Evolutionary conservation across 345 rosid species (phyloP).

Genomic region (Eucalyptus pumila): DNA sequence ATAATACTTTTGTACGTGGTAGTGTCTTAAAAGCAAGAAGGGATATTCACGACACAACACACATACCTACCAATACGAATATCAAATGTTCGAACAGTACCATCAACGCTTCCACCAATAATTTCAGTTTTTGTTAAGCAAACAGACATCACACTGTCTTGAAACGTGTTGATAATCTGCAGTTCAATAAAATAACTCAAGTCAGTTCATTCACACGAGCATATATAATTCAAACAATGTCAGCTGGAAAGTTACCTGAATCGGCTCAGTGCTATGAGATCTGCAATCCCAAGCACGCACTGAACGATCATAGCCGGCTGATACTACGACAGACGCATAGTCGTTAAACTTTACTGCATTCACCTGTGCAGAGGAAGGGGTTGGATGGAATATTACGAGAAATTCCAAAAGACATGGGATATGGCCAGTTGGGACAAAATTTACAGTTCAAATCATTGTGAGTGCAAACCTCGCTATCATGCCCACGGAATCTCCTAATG

Average conservation of each 20-base stretch:
- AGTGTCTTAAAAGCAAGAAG: neutral
- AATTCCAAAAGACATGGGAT: neutral
- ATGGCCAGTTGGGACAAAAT: neutral
- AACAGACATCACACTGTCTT: conserved; percentile 94
- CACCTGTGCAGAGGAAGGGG: conserved; percentile 28
- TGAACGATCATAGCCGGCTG: conserved; percentile 91
- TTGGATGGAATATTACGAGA: neutral
- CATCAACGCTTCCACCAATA: conserved; percentile 96
- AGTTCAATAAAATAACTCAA: neutral
- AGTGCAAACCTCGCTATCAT: conserved; percentile 61
- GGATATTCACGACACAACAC: neutral
- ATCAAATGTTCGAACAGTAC: conserved; percentile 95
- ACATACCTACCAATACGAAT: conserved; percentile 85
- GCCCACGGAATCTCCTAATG: conserved; percentile 88
- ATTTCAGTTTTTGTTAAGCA: conserved; percentile 85
- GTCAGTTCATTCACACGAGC: neutral
- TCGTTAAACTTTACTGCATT: conserved; percentile 90
- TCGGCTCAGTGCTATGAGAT: conserved; percentile 89
- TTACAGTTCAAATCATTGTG: neutral
- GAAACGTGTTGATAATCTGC: conserved; percentile 75
- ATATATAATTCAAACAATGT: neutral
- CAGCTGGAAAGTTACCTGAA: conserved; percentile 45
- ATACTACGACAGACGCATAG: conserved; percentile 68
- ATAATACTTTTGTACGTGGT: neutral
- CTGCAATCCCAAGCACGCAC: conserved; percentile 96